Base-by-base conservation (phyloP, 2,329 filamentous ascomycete genomes). In the Cryphonectria naterciae region DNA sequence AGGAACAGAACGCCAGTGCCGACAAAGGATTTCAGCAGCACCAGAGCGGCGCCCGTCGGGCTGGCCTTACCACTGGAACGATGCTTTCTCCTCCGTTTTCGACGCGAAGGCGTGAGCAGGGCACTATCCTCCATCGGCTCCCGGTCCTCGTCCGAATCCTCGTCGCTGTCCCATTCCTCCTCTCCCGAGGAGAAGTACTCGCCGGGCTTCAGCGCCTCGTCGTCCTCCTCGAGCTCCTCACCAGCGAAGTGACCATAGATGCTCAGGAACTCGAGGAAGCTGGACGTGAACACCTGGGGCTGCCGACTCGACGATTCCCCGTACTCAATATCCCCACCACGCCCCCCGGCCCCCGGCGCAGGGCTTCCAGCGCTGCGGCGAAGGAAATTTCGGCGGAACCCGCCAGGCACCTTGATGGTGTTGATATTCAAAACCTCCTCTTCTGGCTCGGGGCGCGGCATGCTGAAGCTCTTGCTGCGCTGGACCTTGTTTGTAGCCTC, bases 221-320 rank as follows among this genome's bases (percentile, higher is more conserved):
- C 96, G 76, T 98, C 96, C 81, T 99, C 96, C 79, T 98, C 95
- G 17, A 99, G 87, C 78, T 97, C 93, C 81, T 99, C 96, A 81
- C 96, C 96, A 1, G 96, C 96, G 79, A 99, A 99, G 82, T 99
- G 96, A 4, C 96, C 96, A 76, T 98, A 99, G 41, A 99, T 87
- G 10, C 93, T 95, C 66, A 99, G 80, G 77, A 99, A 99, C 80
- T 99, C 97, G 72, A 99, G 88, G 79, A 99, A 99, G 81, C 93
- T 99, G 75, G 88, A 94, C 0, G 96, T 98, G 71, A 97, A 90
- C 43, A 97, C 85, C 73, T 89, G 89, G 52, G 88, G 88, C 69
- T 86, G 85, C 78, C 76, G 77, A 78, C 78, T 81, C 78, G 74
- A 77, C 67, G 76, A 80, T 67, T 77, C 80, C 72, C 80, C 81